phyloP scores from a whole-genome alignment of 768 basidiomycete species.

The Leucosporidium creatinivorum region DNA sequence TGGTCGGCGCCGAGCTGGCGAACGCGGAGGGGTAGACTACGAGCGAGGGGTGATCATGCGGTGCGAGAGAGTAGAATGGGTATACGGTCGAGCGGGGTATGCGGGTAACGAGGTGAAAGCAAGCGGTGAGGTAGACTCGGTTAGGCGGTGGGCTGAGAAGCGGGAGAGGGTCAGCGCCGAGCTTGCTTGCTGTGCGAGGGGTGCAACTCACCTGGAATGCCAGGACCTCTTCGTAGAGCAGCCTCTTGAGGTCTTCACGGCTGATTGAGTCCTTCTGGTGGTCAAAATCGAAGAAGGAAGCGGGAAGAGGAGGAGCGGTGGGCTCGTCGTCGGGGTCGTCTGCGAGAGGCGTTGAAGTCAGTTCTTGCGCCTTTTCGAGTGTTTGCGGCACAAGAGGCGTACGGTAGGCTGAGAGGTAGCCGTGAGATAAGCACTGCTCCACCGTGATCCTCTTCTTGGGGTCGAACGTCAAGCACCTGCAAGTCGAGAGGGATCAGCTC shows the following conservation, averaged over 20 bases:
- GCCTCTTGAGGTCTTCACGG: slow-evolving; percentile 80
- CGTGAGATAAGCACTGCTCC: slow-evolving; percentile 77
- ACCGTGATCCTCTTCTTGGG: slow-evolving; percentile 84
- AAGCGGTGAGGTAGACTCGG: no score
- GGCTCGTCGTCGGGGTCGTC: slow-evolving; percentile 97
- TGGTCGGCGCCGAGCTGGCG: no score
- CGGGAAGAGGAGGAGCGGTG: slow-evolving; percentile 84
- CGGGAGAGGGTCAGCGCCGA: no score
- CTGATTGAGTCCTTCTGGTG: slow-evolving; percentile 92
- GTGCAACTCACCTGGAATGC: slow-evolving; percentile 52
- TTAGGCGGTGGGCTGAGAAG: no score
- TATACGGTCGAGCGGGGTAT: no score
- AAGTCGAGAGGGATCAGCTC: slow-evolving; percentile 51
- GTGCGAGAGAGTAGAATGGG: no score
- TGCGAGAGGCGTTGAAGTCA: neutral
- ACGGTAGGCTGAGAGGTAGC: slow-evolving; percentile 52
- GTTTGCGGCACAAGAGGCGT: neutral
- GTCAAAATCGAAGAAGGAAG: slow-evolving; percentile 97
- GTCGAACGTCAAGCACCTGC: slow-evolving; percentile 57
- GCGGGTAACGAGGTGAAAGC: no score
- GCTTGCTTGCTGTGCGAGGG: neutral
- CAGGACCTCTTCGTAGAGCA: slow-evolving; percentile 91
- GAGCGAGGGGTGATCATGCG: no score
- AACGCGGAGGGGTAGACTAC: no score
- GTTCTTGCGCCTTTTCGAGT: neutral